Evolutionary conservation across 352 stramenopile species (phyloP), one percentile per base, ranked within the genome.

Genomic region (Achlya hypogyna): DNA sequence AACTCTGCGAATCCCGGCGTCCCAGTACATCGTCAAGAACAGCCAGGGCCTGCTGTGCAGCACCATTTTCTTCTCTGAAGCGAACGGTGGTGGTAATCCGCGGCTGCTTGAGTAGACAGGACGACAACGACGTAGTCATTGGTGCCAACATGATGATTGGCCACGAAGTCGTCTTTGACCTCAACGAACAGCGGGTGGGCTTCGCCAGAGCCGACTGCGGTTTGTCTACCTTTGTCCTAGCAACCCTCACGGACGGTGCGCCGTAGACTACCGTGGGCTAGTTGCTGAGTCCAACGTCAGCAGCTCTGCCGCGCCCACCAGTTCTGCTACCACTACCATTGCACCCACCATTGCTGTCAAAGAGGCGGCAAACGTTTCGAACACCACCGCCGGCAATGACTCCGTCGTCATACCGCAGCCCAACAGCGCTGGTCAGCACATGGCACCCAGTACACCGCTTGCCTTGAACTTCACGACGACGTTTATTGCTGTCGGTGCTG

Each of bases 111-210:
- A 56, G 20, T 31, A 20, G 40, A 47, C 22, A 14, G 32, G 25
- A 34, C 18, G 18, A 12, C 45, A 42, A 53, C 42, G 22, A 20
- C 28, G 5, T 40, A 92, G 86, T 95, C 18, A 74, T 95, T 42
- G 86, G 86, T 20, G 82, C 84, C 1, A 92, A 84, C 56, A 77
- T 76, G 3, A 93, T 95, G 86, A 64, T 93, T n/a, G 81, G 83
- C 3, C 84, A 88, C 42, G 79, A 95, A 23, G 82, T 93, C 29
- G 82, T 95, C 18, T 95, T 95, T 67, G 86, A 95, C 68, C 63
- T 68, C 23, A 83, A 92, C 56, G 81, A 80, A 63, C 78, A 86
- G 10, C 82, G 86, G 22, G 63, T 95, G 5, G 86, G 82, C 8
- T 95, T 95, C 73, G 82, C 82, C 2, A 72, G 86, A 40, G 84